Evolutionary conservation across 1,139 yeast genomes (phyloP), one percentile per base, ranked within the genome.

Genomic region (Blastobotrys capitulatus): DNA sequence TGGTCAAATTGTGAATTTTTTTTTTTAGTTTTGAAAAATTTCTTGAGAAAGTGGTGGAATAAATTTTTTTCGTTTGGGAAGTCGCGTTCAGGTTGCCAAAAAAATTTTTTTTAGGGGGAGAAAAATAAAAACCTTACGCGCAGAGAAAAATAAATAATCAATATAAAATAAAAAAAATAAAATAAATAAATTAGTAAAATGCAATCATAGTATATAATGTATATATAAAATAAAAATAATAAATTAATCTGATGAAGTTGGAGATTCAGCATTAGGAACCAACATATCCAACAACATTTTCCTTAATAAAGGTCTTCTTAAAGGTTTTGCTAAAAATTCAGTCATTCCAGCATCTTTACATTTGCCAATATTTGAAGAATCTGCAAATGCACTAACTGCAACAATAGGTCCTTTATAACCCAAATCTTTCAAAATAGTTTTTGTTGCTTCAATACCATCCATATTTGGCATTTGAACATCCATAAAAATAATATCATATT

Each of bases 401-500:
- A 92, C 92, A 53, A 92, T 88, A 1, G 96, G 96, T 2, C 79
- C 78, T 0, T 66, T 64, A 60, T 75, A 86, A 5, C 74, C 71
- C 54, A 84, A 65, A 47, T 83, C 82, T 36, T 72, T 67, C 47
- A 96, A 73, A 39, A 90, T 85, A 63, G 77, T 74, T 54, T 72
- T 77, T 0, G 97, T 88, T 0, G 97, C 96, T 37, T 80, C 73
- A 35, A 87, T 71, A 2, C 98, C 98, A 65, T 90, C 97, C 57
- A 89, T 76, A 59, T 82, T 83, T 2, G 97, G 97, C 97, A 90
- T 90, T 67, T 90, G 97, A 39, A 90, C 92, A 68, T 90, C 98
- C 97, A 90, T 90, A 63, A 90, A 86, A 6, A 90, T 80, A 48
- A 90, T 70, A 60, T 87, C 92, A 63, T 74, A 87, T 59, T 71